Base-by-base conservation (phyloP, 345 rosid species). In the Lepidium didymum region DNA sequence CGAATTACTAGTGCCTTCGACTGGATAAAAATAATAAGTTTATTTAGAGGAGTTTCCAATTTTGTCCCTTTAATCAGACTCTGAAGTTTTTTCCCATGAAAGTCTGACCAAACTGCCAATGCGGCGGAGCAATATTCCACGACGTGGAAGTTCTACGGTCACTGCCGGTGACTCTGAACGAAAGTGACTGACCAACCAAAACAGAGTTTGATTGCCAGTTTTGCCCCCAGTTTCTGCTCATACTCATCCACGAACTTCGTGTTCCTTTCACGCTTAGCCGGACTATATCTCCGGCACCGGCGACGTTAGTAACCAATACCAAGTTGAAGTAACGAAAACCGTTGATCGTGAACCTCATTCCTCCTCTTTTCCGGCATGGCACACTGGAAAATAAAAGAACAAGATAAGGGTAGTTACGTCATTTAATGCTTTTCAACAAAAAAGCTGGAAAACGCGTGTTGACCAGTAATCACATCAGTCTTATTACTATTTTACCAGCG, bases 61-160 rank as follows among this genome's bases (percentile, higher is more conserved):
- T 18, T 6, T 62, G 69, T 35, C 54, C 69, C 14, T 50, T 2
- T 1, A 6, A 29, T 70, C 35, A 86, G 31, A 84, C 82, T 66
- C 87, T 75, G 83, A 87, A 87, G 75, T 87, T 84, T 67, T 84
- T 83, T 10, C 92, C 92, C 15, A 74, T 67, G 81, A 84, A 87
- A 8, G 92, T 87, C 63, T 87, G 92, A 68, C 92, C 92, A 10
- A 87, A 87, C 79, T 80, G 87, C 92, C 92, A 87, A 50, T 69
- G n/a, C 38, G 85, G 57, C 18, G 89, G 89, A 70, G 66, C 89
- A 5, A 84, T 80, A 82, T 87, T 87, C 89, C 88, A 86, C 3
- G 91, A 86, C 62, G 87, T 83, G 57, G 87, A 83, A 2, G 80
- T 73, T 69, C 90, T 80, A 36, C 85, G 79, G 81, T 85, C 90